Evolutionary conservation across 306 rosid genomes (phyloP).

Genomic region (Sechiopsis laciniata): DNA sequence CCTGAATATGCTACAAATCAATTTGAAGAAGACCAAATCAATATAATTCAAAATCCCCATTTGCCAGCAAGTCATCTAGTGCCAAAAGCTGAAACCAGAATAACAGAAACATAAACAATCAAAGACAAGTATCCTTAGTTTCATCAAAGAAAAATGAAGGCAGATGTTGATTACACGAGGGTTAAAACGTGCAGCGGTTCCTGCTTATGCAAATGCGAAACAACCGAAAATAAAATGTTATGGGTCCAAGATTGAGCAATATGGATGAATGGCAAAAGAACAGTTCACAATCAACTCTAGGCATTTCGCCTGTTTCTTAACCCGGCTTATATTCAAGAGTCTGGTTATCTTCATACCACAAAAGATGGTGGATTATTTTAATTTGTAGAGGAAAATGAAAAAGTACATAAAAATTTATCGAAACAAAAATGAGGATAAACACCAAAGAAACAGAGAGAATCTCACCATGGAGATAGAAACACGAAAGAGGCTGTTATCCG

Average conservation of each 20-base stretch:
- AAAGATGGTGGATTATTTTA: background rate
- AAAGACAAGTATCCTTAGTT: background rate
- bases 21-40: conserved; percentile 30
- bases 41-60: conserved; percentile 37
- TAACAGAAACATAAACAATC: conserved; percentile 27
- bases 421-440: too few relatives aligned
- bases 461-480: too few relatives aligned
- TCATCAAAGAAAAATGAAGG: background rate
- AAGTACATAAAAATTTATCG: too few relatives aligned
- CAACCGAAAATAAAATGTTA: background rate
- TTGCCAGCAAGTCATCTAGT: conserved; percentile 56
- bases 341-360: background rate
- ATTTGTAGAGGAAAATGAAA: too few relatives aligned
- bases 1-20: conserved; percentile 13
- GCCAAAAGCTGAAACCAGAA: conserved; percentile 65
- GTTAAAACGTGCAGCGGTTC: background rate
- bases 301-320: background rate
- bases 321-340: background rate
- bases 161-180: background rate
- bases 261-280: background rate
- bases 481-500: background rate
- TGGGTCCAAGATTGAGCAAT: background rate
- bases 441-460: too few relatives aligned
- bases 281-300: background rate
- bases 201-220: background rate